A percentile compares a stretch with the other conserved stretches of the same genome.
These are phyloP conservation scores for Calonectria hawksworthii DNA, from an alignment of 2,329 filamentous ascomycete species.

Conservation along the genomic window DNA sequence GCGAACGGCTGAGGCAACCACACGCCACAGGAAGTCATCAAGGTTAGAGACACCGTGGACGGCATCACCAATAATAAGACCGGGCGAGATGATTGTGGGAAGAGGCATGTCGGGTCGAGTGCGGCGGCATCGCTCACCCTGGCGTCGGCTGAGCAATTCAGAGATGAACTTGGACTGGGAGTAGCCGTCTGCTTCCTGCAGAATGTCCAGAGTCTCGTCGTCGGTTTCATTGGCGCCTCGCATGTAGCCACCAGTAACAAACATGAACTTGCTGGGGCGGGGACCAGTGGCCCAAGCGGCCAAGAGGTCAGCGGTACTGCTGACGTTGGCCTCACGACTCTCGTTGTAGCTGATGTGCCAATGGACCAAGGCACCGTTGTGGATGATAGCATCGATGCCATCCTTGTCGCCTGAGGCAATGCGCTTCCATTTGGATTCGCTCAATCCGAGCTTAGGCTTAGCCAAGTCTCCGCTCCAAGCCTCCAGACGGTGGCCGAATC, in stretches of 20 bases:
- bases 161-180: slow-evolving; percentile 28
- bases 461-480: slow-evolving; percentile 20
- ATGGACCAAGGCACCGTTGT: background rate
- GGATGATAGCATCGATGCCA: background rate
- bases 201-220: slow-evolving; percentile 9
- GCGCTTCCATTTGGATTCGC: background rate
- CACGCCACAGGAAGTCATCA: slow-evolving; percentile 23
- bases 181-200: slow-evolving; percentile 26
- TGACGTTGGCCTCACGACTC: slow-evolving; percentile 26
- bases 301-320: slow-evolving; percentile 25
- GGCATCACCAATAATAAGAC: background rate
- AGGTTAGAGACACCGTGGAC: background rate
- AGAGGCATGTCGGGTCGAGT: background rate
- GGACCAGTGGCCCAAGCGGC: background rate
- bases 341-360: slow-evolving; percentile 3
- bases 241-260: slow-evolving; percentile 22
- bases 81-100: background rate
- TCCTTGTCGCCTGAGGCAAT: background rate
- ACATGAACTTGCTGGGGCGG: slow-evolving; percentile 11
- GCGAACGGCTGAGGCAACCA: slow-evolving; percentile 21
- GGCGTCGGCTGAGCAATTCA: slow-evolving; percentile 20
- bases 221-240: slow-evolving; percentile 5
- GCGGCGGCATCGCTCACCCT: slow-evolving; percentile 19
- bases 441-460: background rate
- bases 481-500: slow-evolving; percentile 8